Percentiles rank a stretch among this genome's conserved stretches.
Conservation (phyloP, 306 rosid species). For the Trichosanthes cucumerina region DNA sequence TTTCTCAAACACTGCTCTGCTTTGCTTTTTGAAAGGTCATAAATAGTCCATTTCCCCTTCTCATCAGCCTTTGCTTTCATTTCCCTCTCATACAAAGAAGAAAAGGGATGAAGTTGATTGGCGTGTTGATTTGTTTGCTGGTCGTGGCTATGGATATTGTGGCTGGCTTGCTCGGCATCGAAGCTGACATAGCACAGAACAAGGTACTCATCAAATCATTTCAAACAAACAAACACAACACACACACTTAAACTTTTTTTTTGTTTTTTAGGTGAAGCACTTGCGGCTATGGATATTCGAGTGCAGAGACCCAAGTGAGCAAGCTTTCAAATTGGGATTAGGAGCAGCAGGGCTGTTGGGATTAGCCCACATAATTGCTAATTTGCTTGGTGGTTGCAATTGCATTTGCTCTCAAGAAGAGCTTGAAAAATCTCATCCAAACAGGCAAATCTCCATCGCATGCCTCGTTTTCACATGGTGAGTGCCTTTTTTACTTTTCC, state of each 20-base stretch:
- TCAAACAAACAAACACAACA: too few species aligned
- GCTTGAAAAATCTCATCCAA: constrained; percentile 58
- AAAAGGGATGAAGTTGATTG: constrained; percentile 41
- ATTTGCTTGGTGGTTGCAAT: constrained; percentile 73
- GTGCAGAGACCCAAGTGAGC: constrained; percentile 79
- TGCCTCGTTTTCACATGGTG: constrained; percentile 86
- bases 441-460: constrained; percentile 51
- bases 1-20: too few species aligned
- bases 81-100: not conserved
- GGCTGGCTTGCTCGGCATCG: constrained; percentile 90
- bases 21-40: constrained; percentile 15
- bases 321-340: constrained; percentile 73
- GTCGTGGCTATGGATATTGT: constrained; percentile 57
- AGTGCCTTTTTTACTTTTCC: too few species aligned
- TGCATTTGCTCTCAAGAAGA: constrained; percentile 84
- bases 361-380: constrained; percentile 58
- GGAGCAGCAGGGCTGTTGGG: constrained; percentile 61
- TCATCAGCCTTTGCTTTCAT: not conserved
- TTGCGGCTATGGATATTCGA: constrained; percentile 82
- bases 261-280: constrained; percentile 89
- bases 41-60: constrained; percentile 3
- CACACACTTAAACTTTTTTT: too few species aligned
- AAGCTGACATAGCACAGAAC: constrained; percentile 80
- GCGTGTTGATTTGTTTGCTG: constrained; percentile 54
- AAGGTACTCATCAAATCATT: constrained; percentile 48